A percentile compares a stretch with the other conserved stretches of the same genome.
Conservation (phyloP, 331 rosid genomes). For the Phaseolus coccineus region DNA sequence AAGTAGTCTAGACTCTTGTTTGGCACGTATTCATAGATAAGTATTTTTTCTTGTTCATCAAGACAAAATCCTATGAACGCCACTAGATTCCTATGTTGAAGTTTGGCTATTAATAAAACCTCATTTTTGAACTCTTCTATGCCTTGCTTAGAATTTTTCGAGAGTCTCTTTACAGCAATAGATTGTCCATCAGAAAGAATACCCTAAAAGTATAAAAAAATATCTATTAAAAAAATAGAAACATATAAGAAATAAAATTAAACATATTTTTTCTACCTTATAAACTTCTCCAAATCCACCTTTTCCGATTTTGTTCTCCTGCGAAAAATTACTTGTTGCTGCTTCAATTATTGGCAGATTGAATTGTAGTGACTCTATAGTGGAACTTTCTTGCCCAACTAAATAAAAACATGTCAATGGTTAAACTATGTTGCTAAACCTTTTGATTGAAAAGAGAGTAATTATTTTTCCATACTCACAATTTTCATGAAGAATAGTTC, state of each 20-base stretch:
- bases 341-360: background rate
- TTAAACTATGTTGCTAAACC: background rate
- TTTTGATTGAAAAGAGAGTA: background rate
- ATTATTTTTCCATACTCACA: background rate
- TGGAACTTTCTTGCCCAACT: background rate
- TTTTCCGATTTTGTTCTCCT: background rate
- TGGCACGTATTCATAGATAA: conserved; percentile 1
- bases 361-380: background rate
- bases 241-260: background rate
- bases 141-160: background rate
- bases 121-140: background rate
- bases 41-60: conserved; percentile 11
- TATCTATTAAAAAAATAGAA: background rate
- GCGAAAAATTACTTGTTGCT: background rate
- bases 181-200: background rate
- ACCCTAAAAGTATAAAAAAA: background rate
- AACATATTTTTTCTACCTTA: background rate
- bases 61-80: conserved; percentile 2
- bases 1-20: conserved; percentile 21
- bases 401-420: background rate
- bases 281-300: conserved; percentile 18
- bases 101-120: background rate
- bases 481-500: background rate
- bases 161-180: background rate
- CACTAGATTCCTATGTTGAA: conserved; percentile 15